These are phyloP conservation scores for Prunus persica DNA, from an alignment of 306 rosid genomes.

Conservation along the genomic window Prunus_persica_NCBIv2 NC_034009.1:7494001-7494500, in stretches of 20 bases:
- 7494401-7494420: not conserved
- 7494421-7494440: too few species aligned
- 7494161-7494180: not conserved
- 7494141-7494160: not conserved
- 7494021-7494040: slow-evolving; percentile 34
- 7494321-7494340: not conserved
- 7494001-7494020: slow-evolving; percentile 27
- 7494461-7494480: too few species aligned
- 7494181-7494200: not conserved
- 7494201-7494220: not conserved
- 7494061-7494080: slow-evolving; percentile 8
- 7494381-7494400: slow-evolving; percentile 11
- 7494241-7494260: not conserved
- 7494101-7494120: not conserved
- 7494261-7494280: not conserved
- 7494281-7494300: not conserved
- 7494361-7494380: not conserved
- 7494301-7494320: not conserved
- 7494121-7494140: not conserved
- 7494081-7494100: not conserved
- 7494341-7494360: not conserved
- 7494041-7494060: slow-evolving; percentile 28
- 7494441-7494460: too few species aligned
- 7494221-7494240: not conserved
- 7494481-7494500: too few species aligned